These are phyloP conservation scores for Calonectria pseudoreteaudii DNA, from an alignment of 2,329 filamentous ascomycete genomes.

Conservation along the genomic window DNA sequence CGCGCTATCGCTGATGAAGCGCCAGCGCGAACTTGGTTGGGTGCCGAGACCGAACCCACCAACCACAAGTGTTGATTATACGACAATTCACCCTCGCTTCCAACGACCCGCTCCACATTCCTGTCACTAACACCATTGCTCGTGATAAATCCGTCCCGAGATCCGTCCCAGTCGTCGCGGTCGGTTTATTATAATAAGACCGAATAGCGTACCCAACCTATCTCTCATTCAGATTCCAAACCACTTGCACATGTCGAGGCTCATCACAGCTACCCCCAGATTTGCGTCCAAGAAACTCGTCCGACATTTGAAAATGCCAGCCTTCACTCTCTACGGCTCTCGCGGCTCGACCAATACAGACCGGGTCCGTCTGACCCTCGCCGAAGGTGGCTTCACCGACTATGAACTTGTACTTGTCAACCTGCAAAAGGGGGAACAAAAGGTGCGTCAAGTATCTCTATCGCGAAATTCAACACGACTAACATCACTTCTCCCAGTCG, in stretches of 20 bases:
- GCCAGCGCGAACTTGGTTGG: constrained; percentile 43
- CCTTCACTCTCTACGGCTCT: constrained; percentile 55
- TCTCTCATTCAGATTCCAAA: not conserved
- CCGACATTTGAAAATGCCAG: constrained; percentile 52
- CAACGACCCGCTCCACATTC: not conserved
- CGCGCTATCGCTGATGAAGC: not conserved
- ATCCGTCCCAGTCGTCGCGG: not conserved
- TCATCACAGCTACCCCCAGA: constrained; percentile 38
- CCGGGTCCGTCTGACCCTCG: constrained; percentile 56
- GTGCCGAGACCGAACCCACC: constrained; percentile 48
- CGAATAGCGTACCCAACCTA: not conserved
- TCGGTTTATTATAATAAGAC: constrained; percentile 21
- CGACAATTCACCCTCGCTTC: constrained; percentile 10
- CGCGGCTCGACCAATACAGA: constrained; percentile 56
- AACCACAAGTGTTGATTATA: constrained; percentile 38
- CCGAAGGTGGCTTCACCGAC: constrained; percentile 57
- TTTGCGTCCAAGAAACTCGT: constrained; percentile 42
- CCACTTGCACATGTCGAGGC: constrained; percentile 41
- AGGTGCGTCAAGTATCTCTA: constrained; percentile 45
- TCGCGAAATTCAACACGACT: constrained; percentile 25
- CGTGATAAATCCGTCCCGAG: not conserved
- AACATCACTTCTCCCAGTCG: constrained; percentile 46
- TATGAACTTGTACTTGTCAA: constrained; percentile 54
- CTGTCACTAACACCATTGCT: not conserved
- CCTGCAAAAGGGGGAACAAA: constrained; percentile 55